A percentile compares a stretch with the other conserved stretches of the same genome.
phyloP scores from a whole-genome alignment of 176 grass and related monocot species.

The Olyra latifolia region DNA sequence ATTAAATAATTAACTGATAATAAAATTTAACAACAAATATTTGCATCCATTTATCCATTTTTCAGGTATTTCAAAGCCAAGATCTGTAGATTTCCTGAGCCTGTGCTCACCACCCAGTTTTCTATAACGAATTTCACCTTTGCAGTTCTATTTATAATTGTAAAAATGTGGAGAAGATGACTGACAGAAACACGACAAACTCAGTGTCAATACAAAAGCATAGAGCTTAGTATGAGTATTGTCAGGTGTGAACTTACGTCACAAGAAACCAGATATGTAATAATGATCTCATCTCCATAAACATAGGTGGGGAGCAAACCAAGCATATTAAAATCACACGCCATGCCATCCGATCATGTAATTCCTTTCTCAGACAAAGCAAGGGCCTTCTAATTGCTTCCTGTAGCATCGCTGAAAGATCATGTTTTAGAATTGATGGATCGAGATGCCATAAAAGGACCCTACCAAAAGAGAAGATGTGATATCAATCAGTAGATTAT shows the following conservation, averaged over 20 bases:
- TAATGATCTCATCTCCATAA: constrained; percentile 64
- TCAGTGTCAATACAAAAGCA: not conserved
- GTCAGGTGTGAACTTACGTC: constrained; percentile 55
- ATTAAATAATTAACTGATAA: not conserved
- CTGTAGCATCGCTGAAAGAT: constrained; percentile 63
- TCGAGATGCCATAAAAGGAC: constrained; percentile 70
- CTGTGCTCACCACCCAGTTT: not conserved
- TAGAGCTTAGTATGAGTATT: constrained; percentile 8
- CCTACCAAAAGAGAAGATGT: constrained; percentile 39
- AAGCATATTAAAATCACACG: constrained; percentile 60
- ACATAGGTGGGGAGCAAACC: constrained; percentile 61
- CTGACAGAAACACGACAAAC: constrained; percentile 8
- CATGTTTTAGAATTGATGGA: constrained; percentile 65
- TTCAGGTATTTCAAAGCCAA: not conserved
- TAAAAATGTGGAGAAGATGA: constrained; percentile 25
- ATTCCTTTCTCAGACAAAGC: constrained; percentile 71
- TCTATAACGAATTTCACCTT: constrained; percentile 4
- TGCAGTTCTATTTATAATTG: constrained; percentile 21
- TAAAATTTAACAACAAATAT: not conserved
- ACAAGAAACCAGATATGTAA: constrained; percentile 74
- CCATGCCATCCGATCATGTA: constrained; percentile 57
- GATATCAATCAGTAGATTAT: constrained; percentile 15
- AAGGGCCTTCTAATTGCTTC: constrained; percentile 70
- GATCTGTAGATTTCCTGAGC: not conserved
- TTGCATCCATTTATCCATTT: not conserved